phyloP scores from a whole-genome alignment of 148 eudicot species.

The Camellia lanceoleosa region DNA sequence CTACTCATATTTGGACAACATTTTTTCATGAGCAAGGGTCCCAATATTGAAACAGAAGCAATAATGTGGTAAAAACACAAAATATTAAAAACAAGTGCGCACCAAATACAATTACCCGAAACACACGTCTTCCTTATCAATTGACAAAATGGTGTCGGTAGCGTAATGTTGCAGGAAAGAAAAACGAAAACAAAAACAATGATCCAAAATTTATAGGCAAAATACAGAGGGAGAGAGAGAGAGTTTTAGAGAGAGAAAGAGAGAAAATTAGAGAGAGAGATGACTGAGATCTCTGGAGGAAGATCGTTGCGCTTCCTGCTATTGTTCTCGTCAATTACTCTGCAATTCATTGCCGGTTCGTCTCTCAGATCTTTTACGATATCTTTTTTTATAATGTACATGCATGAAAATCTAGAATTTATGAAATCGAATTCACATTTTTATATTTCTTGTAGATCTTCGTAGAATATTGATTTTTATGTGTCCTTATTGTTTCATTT shows the following conservation, averaged over 20 bases:
- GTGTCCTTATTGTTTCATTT: neutral
- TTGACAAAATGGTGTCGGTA: neutral
- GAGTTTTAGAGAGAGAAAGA: conserved; percentile 16
- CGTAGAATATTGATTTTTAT: neutral
- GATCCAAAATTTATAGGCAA: neutral
- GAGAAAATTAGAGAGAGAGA: conserved; percentile 21
- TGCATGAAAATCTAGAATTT: neutral
- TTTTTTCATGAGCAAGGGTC: no score
- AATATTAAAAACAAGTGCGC: no score
- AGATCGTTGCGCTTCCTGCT: conserved; percentile 27
- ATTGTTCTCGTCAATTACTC: conserved; percentile 29
- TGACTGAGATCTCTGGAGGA: conserved; percentile 33
- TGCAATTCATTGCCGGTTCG: conserved; percentile 36
- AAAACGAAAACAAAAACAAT: no score
- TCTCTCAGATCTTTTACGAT: conserved; percentile 16
- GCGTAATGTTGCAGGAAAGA: conserved; percentile 4
- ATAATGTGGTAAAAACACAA: no score
- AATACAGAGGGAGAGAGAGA: neutral
- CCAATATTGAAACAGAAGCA: no score
- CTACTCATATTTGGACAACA: no score
- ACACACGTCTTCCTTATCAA: neutral
- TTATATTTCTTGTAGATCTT: neutral
- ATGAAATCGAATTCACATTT: neutral
- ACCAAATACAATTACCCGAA: no score
- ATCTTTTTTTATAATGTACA: neutral